phyloP scores from a whole-genome alignment of 176 grass and related monocot genomes.

The Areca catechu region DNA sequence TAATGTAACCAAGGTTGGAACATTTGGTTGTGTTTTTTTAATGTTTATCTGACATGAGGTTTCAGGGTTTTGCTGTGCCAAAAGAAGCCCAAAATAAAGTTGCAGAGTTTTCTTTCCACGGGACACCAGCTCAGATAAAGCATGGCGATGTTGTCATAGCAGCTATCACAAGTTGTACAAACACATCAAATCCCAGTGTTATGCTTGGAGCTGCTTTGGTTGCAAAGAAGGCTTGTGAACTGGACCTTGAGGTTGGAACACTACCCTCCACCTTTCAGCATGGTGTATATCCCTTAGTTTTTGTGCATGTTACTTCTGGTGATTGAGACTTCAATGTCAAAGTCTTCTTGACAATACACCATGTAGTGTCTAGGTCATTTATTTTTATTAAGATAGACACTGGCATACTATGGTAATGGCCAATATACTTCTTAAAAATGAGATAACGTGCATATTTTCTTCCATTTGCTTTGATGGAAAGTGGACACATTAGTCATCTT shows the following conservation, averaged over 20 bases:
- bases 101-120: constrained; percentile 83
- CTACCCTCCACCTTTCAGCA: background rate
- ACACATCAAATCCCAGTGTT: constrained; percentile 98
- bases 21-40: too few relatives aligned
- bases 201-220: constrained; percentile 97
- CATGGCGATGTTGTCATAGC: constrained; percentile 99
- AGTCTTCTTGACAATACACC: too few relatives aligned
- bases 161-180: constrained; percentile 96
- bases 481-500: too few relatives aligned
- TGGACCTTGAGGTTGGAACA: constrained; percentile 65
- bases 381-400: too few relatives aligned
- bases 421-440: too few relatives aligned
- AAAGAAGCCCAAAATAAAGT: constrained; percentile 86
- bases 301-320: too few relatives aligned
- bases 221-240: constrained; percentile 94
- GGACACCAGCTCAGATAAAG: constrained; percentile 67
- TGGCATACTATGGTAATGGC: too few relatives aligned
- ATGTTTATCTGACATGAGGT: background rate
- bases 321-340: too few relatives aligned
- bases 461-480: too few relatives aligned
- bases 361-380: too few relatives aligned
- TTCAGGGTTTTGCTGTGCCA: constrained; percentile 94
- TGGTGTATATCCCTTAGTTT: background rate
- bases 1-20: too few relatives aligned
- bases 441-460: too few relatives aligned